Percentiles rank a stretch among this genome's conserved stretches.
These are phyloP conservation scores for Artomyces pyxidatus DNA, from an alignment of 768 basidiomycete genomes.

Conservation along the genomic window DNA sequence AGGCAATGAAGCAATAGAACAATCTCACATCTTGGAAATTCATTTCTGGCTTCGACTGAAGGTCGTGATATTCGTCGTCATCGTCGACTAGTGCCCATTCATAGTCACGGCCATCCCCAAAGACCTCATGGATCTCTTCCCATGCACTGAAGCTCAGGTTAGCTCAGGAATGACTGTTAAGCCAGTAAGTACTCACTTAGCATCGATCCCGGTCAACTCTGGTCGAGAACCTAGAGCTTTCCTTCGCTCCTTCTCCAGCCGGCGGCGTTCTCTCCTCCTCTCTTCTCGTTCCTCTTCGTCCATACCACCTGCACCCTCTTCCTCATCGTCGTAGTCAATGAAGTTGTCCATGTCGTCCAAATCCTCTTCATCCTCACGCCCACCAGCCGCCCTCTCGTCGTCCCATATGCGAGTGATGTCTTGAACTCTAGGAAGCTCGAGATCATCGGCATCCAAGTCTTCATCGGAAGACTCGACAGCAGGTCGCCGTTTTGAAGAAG, in stretches of 20 bases:
- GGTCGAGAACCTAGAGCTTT: constrained; percentile 59
- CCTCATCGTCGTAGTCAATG: constrained; percentile 69
- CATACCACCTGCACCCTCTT: constrained; percentile 46
- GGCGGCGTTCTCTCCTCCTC: constrained; percentile 54
- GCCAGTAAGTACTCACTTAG: constrained; percentile 48
- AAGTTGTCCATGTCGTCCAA: constrained; percentile 74
- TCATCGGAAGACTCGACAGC: constrained; percentile 73
- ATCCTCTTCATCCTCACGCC: constrained; percentile 49
- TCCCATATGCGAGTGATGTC: constrained; percentile 79
- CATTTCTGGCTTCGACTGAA: constrained; percentile 62
- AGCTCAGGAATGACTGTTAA: not conserved
- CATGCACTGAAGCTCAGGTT: constrained; percentile 53
- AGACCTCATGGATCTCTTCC: constrained; percentile 94
- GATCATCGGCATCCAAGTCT: constrained; percentile 53
- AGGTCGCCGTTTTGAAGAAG: constrained; percentile 49
- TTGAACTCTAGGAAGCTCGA: constrained; percentile 41
- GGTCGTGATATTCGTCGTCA: constrained; percentile 46
- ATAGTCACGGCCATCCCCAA: constrained; percentile 94
- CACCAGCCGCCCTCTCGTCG: constrained; percentile 48
- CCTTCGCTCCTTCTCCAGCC: constrained; percentile 60
- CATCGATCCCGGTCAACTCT: constrained; percentile 73
- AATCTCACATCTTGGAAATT: constrained; percentile 74
- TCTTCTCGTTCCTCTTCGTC: constrained; percentile 74
- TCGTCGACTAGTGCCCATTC: constrained; percentile 90
- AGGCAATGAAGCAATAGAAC: constrained; percentile 7